phyloP scores from a whole-genome alignment of 1,284 basidiomycete species.

The Cryptococcus amylolentus region DNA sequence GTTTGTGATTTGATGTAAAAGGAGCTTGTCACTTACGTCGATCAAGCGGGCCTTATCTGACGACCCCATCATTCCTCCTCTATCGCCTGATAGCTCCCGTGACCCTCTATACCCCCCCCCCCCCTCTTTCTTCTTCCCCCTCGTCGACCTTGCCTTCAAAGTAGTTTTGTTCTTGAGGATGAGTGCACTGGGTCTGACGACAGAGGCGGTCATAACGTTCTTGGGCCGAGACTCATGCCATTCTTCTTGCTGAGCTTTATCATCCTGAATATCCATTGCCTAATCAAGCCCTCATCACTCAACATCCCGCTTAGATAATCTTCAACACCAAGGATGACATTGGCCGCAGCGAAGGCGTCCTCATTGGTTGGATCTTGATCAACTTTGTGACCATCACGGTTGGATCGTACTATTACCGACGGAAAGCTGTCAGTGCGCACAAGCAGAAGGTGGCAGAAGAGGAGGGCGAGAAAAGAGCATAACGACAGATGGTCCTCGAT shows the following conservation, averaged over 20 bases:
- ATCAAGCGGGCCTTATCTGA: constrained; percentile 51
- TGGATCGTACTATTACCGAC: no score
- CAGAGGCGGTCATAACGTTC: constrained; percentile 55
- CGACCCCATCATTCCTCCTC: constrained; percentile 55
- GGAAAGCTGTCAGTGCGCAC: no score
- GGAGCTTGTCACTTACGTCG: background rate
- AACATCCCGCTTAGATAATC: background rate
- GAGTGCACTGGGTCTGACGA: constrained; percentile 55
- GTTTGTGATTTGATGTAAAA: background rate
- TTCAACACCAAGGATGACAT: background rate
- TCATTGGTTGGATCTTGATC: background rate
- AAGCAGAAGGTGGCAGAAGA: background rate
- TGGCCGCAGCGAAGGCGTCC: background rate
- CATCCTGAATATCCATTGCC: constrained; percentile 57
- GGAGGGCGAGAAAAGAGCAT: background rate
- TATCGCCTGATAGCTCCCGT: constrained; percentile 60
- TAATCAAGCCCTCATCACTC: background rate
- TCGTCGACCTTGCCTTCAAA: constrained; percentile 64
- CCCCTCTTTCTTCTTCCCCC: constrained; percentile 62
- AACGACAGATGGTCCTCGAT: no score
- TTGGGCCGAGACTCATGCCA: constrained; percentile 43
- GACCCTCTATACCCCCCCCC: constrained; percentile 60
- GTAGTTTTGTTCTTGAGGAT: constrained; percentile 59
- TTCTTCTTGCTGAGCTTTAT: constrained; percentile 54
- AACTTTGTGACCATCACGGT: no score